phyloP scores from a whole-genome alignment of 2,329 filamentous ascomycete genomes.

The Cytospora piceicola region DNA sequence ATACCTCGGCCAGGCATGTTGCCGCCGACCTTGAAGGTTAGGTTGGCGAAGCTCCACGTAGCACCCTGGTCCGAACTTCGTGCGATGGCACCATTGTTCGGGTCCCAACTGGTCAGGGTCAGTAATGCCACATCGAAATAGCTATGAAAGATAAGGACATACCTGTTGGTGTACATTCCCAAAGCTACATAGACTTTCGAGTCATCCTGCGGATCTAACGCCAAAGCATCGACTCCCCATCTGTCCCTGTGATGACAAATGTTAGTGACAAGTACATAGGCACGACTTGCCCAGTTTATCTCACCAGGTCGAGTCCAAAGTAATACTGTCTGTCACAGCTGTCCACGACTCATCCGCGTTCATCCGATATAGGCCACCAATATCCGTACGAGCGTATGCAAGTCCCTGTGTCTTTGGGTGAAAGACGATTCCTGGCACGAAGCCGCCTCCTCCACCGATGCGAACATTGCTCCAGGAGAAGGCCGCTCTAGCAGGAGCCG shows the following conservation, averaged over 20 bases:
- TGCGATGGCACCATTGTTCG: conserved; percentile 58
- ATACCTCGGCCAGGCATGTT: conserved; percentile 65
- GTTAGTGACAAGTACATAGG: not conserved
- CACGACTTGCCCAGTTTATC: not conserved
- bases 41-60: conserved; percentile 53
- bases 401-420: conserved; percentile 55
- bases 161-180: conserved; percentile 63
- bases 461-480: conserved; percentile 40
- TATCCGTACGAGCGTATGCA: conserved; percentile 61
- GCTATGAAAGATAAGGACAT: not conserved
- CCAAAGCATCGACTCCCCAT: conserved; percentile 62
- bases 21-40: conserved; percentile 64
- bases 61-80: conserved; percentile 57
- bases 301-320: conserved; percentile 26
- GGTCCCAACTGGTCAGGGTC: conserved; percentile 44
- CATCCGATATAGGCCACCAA: conserved; percentile 59
- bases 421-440: conserved; percentile 61
- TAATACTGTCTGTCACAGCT: conserved; percentile 28
- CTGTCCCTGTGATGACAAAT: conserved; percentile 45
- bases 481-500: conserved; percentile 34
- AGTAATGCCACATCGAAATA: not conserved
- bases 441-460: conserved; percentile 61
- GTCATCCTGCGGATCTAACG: conserved; percentile 57
- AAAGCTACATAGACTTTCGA: conserved; percentile 57
- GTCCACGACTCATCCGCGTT: conserved; percentile 51